Evolutionary conservation across 352 stramenopile species (phyloP).

Genomic region (Globisporangium splendens): DNA sequence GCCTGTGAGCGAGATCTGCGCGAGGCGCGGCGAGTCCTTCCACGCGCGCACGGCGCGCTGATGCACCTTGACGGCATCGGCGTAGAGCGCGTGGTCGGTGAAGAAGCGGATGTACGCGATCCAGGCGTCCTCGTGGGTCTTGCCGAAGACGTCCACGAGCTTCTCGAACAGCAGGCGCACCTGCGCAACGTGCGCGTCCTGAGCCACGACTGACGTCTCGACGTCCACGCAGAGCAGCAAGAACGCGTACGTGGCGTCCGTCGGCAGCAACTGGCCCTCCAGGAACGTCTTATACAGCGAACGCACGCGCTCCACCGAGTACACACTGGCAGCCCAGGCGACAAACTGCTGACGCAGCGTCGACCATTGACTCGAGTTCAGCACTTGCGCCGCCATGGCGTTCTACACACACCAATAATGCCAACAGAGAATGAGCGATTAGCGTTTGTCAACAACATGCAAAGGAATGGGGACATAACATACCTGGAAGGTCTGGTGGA

Average conservation of each 20-base stretch:
- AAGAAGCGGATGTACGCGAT: conserved; percentile 73
- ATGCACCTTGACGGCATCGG: conserved; percentile 64
- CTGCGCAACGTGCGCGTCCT: conserved; percentile 28
- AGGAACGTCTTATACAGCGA: conserved; percentile 69
- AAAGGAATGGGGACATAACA: background rate
- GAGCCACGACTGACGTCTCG: conserved; percentile 41
- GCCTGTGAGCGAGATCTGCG: conserved; percentile 41
- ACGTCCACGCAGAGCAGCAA: conserved; percentile 66
- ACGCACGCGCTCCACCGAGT: conserved; percentile 37
- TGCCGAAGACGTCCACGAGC: conserved; percentile 75
- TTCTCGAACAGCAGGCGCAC: conserved; percentile 79
- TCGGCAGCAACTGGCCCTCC: conserved; percentile 61
- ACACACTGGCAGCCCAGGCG: conserved; percentile 41
- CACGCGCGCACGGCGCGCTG: conserved; percentile 65
- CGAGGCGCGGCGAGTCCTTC: conserved; percentile 51
- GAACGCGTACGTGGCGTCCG: conserved; percentile 56
- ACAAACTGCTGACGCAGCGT: conserved; percentile 61
- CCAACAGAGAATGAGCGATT: too few relatives aligned
- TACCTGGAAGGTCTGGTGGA: conserved; percentile 51
- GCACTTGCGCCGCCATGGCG: conserved; percentile 39
- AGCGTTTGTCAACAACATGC: too few relatives aligned
- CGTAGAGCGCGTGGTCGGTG: conserved; percentile 27
- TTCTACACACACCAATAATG: conserved; percentile 12
- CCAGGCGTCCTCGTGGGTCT: conserved; percentile 57
- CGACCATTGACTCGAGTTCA: conserved; percentile 52